Base-by-base conservation (phyloP, 2,329 filamentous ascomycete species). In the Ophiostoma quercus region DNA sequence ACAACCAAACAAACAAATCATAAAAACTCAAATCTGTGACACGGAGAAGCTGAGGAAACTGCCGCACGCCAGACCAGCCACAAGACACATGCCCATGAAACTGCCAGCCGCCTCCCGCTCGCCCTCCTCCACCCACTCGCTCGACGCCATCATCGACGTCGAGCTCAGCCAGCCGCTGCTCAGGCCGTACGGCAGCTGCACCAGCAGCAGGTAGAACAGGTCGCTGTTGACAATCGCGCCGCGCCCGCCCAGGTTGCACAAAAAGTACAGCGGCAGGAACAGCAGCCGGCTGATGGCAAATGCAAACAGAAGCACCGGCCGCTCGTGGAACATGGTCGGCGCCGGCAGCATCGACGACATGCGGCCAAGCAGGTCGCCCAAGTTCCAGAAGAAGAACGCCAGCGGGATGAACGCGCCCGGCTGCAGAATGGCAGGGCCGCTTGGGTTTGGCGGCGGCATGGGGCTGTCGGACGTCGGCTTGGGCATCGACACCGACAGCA, bases 81-180 rank as follows among this genome's bases (percentile, higher is more conserved):
- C 92, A n/a, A 98, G 85, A 78, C 90, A 92, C 73, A 97, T 79
- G 3, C 91, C 90, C 95, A 99, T 98, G 78, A 98, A 98, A 0
- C 91, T 92, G 66, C 94, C 95, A 0, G 93, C 89, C 6, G 92
- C 94, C 80, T 97, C 93, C 43, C 91, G 84, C 81, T 99, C 94
- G 11, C 89, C 88, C 1, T 90, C 87, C 3, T 90, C 89, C 0
- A 98, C 94, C 86, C 89, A 94, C 74, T 91, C 88, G 0, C 86
- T 87, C 0, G 93, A 90, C 0, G 90, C 90, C 87, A 98, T 96
- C 94, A 99, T 98, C 78, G 91, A 92, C 74, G 86, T 90, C 70
- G 91, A 92, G 39, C 91, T 90, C 16, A 99, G 79, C 84, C 91
- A 98, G 1, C 95, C 95, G 77, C 94, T 98, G 11, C 88, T 91